Conservation (phyloP, 495 filamentous ascomycete genomes). For the Neurospora sp. region DNA sequence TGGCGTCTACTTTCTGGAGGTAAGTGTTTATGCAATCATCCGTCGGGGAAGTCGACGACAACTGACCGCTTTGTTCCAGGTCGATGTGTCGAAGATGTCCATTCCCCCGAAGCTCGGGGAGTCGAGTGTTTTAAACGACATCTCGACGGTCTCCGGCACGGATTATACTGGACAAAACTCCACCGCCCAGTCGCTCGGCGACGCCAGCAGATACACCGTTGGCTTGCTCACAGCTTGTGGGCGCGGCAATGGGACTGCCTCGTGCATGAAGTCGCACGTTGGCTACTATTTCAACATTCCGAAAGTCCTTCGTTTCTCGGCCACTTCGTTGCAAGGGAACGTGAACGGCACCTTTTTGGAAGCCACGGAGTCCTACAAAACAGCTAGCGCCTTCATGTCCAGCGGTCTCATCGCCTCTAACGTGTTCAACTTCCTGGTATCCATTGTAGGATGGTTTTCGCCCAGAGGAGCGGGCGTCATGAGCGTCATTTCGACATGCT, state of each 20-base stretch:
- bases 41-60: neutral
- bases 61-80: conserved; percentile 8
- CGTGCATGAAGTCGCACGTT: conserved; percentile 18
- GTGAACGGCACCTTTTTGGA: conserved; percentile 7
- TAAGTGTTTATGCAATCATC: neutral
- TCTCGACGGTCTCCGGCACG: conserved; percentile 17
- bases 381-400: conserved; percentile 17
- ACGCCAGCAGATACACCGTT: conserved; percentile 21
- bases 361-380: conserved; percentile 14
- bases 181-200: conserved; percentile 20
- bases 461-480: conserved; percentile 6
- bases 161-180: conserved; percentile 21
- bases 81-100: conserved; percentile 17
- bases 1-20: conserved; percentile 23
- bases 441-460: conserved; percentile 17
- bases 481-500: conserved; percentile 14
- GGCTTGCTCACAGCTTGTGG: conserved; percentile 25
- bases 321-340: conserved; percentile 11
- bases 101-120: conserved; percentile 19
- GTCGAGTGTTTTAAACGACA: conserved; percentile 21
- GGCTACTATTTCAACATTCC: conserved; percentile 26
- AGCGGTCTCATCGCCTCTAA: conserved; percentile 19
- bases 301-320: conserved; percentile 20
- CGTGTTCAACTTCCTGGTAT: conserved; percentile 11
- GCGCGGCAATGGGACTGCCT: conserved; percentile 8